phyloP scores from a whole-genome alignment of 495 filamentous ascomycete genomes.

The Letharia lupina region DNA sequence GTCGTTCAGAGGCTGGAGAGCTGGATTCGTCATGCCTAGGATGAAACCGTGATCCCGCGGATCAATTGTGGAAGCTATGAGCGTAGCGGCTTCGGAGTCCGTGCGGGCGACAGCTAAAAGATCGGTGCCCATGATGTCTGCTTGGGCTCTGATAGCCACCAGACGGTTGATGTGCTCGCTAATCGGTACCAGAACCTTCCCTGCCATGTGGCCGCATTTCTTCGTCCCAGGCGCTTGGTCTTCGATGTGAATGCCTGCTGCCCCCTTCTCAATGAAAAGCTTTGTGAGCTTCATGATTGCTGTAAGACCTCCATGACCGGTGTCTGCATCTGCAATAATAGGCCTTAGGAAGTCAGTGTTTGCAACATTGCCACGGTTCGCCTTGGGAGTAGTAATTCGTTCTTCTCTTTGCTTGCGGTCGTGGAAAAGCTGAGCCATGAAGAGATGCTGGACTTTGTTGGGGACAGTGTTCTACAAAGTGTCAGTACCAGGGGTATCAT shows the following conservation, averaged over 20 bases:
- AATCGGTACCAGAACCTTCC: conserved; percentile 95
- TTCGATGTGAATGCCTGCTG: conserved; percentile 96
- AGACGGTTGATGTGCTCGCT: conserved; percentile 97
- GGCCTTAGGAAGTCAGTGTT: conserved; percentile 92
- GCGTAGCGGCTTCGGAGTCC: conserved; percentile 93
- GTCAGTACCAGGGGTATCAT: conserved; percentile 10
- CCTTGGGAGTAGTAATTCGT: conserved; percentile 68
- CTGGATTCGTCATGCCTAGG: conserved; percentile 77
- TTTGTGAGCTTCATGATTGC: conserved; percentile 99
- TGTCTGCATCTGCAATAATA: conserved; percentile 95
- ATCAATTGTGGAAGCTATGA: conserved; percentile 95
- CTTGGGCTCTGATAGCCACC: conserved; percentile 92
- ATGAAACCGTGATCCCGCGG: conserved; percentile 91
- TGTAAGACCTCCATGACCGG: conserved; percentile 92
- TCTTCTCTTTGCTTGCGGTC: conserved; percentile 98
- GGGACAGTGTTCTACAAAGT: conserved; percentile 77
- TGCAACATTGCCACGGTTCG: conserved; percentile 61
- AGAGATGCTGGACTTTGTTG: conserved; percentile 95
- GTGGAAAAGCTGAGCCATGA: conserved; percentile 97
- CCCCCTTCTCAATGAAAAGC: conserved; percentile 93
- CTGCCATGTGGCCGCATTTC: conserved; percentile 99
- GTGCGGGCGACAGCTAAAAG: conserved; percentile 87
- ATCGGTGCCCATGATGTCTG: conserved; percentile 95
- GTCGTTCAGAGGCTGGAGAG: conserved; percentile 75
- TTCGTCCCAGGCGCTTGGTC: conserved; percentile 98